Percentiles rank a stretch among this genome's conserved stretches.
Evolutionary conservation across 2,329 filamentous ascomycete species (phyloP).

Genomic region (Aspergillus arachidicola): DNA sequence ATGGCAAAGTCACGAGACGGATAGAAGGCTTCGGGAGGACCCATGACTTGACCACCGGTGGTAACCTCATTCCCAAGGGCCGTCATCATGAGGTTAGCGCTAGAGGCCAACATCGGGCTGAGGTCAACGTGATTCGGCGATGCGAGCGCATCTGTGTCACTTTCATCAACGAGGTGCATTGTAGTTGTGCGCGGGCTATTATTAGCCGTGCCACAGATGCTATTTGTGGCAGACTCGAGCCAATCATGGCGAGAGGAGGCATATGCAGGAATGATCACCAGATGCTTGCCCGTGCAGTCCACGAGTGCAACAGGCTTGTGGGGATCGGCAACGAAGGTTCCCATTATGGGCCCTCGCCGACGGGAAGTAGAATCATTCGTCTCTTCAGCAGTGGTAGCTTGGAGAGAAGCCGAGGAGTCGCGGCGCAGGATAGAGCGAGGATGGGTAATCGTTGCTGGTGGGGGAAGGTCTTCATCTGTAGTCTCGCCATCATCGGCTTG

Average conservation of each 20-base stretch:
- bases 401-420: slow-evolving; percentile 48
- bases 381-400: slow-evolving; percentile 44
- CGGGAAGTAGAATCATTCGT: slow-evolving; percentile 35
- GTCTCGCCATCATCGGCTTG: slow-evolving; percentile 63
- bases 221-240: slow-evolving; percentile 46
- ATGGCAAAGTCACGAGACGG: slow-evolving; percentile 61
- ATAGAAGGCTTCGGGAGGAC: slow-evolving; percentile 75
- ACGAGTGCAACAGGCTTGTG: slow-evolving; percentile 52
- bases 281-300: slow-evolving; percentile 51
- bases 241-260: slow-evolving; percentile 50
- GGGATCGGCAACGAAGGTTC: slow-evolving; percentile 51
- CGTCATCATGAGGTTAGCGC: slow-evolving; percentile 77
- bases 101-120: slow-evolving; percentile 65
- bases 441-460: slow-evolving; percentile 50
- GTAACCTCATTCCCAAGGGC: slow-evolving; percentile 60
- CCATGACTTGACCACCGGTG: slow-evolving; percentile 65
- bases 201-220: slow-evolving; percentile 44
- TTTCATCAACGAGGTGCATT: slow-evolving; percentile 46
- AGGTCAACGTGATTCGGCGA: slow-evolving; percentile 41
- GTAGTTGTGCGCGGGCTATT: slow-evolving; percentile 46
- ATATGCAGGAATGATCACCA: slow-evolving; percentile 52
- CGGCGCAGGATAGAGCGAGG: slow-evolving; percentile 55
- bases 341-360: slow-evolving; percentile 50
- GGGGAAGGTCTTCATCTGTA: slow-evolving; percentile 60
- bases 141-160: slow-evolving; percentile 46